Evolutionary conservation across 352 stramenopile species (phyloP).

Genomic region (Globisporangium megalacanthum): DNA sequence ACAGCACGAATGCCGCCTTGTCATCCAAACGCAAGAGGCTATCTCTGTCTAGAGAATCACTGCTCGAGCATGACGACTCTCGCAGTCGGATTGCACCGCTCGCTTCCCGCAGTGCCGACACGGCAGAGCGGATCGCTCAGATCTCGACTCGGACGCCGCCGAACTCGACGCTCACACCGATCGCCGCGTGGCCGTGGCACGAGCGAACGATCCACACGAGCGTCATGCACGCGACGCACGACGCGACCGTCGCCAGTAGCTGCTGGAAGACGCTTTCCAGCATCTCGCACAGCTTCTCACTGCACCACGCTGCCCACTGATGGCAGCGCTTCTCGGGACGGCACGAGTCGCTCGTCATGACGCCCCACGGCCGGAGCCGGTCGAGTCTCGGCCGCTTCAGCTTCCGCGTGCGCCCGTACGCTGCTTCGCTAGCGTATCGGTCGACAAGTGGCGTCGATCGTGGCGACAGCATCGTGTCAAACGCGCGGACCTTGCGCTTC

Average conservation of each 20-base stretch:
- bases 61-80: no score
- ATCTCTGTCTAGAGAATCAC: no score
- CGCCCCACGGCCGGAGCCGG: neutral
- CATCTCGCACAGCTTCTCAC: neutral
- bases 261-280: conserved; percentile 1
- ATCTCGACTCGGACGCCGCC: conserved; percentile 6
- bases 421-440: no score
- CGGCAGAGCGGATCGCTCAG: neutral
- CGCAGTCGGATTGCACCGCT: no score
- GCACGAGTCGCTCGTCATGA: neutral
- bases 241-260: conserved; percentile 3
- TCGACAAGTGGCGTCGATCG: no score
- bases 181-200: neutral
- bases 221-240: neutral
- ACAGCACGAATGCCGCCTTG: no score
- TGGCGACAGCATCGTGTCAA: neutral
- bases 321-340: no score
- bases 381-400: neutral
- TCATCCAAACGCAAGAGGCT: no score
- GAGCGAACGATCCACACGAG: conserved; percentile 1
- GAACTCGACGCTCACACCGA: conserved; percentile 7
- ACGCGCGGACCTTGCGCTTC: neutral
- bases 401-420: neutral
- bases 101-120: no score
- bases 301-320: neutral